Conservation (phyloP, 2,329 filamentous ascomycete genomes). For the Davidsoniella australis region DNA sequence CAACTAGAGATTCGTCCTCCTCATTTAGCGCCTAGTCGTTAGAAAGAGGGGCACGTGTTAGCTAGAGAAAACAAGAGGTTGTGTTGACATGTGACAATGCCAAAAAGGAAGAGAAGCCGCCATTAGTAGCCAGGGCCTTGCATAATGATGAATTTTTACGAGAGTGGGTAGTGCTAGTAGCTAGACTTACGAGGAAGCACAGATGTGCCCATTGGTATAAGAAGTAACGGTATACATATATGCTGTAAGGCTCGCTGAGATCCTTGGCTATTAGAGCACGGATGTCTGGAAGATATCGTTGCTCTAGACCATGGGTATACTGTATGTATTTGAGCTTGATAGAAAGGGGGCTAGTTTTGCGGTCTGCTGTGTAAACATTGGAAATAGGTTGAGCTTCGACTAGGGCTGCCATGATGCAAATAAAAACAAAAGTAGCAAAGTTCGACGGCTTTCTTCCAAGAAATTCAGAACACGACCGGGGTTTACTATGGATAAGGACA, state of each 20-base stretch:
- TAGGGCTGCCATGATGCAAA: too few relatives aligned
- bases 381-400: too few relatives aligned
- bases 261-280: slow-evolving; percentile 88
- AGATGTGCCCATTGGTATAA: slow-evolving; percentile 93
- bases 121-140: too few relatives aligned
- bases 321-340: slow-evolving; percentile 40
- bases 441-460: too few relatives aligned
- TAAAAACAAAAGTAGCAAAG: too few relatives aligned
- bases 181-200: slow-evolving; percentile 68
- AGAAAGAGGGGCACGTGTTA: not conserved
- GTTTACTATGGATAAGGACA: too few relatives aligned
- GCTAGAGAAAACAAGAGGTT: not conserved
- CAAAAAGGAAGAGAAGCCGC: slow-evolving; percentile 6
- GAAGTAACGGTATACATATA: slow-evolving; percentile 98
- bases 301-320: slow-evolving; percentile 43
- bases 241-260: slow-evolving; percentile 94
- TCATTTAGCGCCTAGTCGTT: slow-evolving; percentile 38
- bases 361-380: too few relatives aligned
- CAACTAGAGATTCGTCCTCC: slow-evolving; percentile 49
- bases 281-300: slow-evolving; percentile 63
- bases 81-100: not conserved
- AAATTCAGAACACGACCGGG: too few relatives aligned
- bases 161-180: too few relatives aligned
- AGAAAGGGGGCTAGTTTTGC: slow-evolving; percentile 3
- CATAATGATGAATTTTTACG: not conserved